Conservation (phyloP, 768 basidiomycete species). For the Suillus hirtellus region DNA sequence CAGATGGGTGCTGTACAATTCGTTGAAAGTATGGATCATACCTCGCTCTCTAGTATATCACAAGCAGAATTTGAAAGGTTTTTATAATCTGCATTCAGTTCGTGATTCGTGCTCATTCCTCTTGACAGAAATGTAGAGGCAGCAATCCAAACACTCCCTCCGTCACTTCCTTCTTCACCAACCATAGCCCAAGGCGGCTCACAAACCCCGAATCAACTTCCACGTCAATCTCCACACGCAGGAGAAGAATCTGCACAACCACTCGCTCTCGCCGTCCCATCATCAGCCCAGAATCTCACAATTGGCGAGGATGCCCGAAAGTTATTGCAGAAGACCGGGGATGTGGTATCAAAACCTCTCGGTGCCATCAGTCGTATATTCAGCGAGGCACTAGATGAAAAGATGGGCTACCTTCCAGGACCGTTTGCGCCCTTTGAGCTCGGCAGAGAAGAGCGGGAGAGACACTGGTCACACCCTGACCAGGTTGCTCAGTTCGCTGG, state of each 20-base stretch:
- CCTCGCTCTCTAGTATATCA: constrained; percentile 89
- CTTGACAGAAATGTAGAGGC: constrained; percentile 54
- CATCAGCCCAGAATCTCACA: constrained; percentile 34
- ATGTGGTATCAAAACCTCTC: constrained; percentile 89
- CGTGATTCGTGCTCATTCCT: constrained; percentile 13
- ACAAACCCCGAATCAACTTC: constrained; percentile 36
- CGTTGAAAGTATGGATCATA: constrained; percentile 97
- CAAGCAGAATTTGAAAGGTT: constrained; percentile 91
- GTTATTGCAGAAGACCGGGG: constrained; percentile 87
- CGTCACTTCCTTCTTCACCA: constrained; percentile 30
- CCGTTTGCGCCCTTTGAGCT: constrained; percentile 71
- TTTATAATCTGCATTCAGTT: constrained; percentile 14
- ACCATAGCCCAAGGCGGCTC: constrained; percentile 38
- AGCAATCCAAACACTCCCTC: constrained; percentile 52
- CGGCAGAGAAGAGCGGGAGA: constrained; percentile 45
- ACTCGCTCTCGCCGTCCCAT: constrained; percentile 59
- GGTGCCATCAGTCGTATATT: constrained; percentile 87
- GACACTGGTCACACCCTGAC: constrained; percentile 44
- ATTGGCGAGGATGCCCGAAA: constrained; percentile 71
- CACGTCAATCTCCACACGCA: constrained; percentile 49
- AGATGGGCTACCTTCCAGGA: constrained; percentile 62
- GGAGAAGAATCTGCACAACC: constrained; percentile 91
- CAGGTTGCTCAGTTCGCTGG: constrained; percentile 28
- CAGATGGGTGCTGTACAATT: constrained; percentile 97
- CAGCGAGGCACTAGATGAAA: constrained; percentile 77